Evolutionary conservation across 805 yeast genomes (phyloP).

Genomic region (Metschnikowia aberdeeniae): DNA sequence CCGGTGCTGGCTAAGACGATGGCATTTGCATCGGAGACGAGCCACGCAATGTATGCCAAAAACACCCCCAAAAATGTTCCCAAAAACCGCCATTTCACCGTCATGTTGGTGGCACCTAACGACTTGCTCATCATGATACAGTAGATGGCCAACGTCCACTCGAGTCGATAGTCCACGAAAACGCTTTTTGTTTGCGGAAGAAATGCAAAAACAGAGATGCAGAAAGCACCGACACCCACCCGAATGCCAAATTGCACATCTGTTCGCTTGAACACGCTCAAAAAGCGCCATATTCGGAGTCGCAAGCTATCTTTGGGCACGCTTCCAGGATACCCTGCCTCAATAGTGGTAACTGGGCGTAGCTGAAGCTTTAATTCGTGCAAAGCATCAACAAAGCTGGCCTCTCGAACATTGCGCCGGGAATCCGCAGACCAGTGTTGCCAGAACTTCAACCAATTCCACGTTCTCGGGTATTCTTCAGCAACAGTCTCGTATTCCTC

Average conservation of each 20-base stretch:
- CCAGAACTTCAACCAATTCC: constrained; percentile 58
- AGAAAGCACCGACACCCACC: constrained; percentile 73
- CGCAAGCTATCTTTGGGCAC: constrained; percentile 6
- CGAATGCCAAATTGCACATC: constrained; percentile 77
- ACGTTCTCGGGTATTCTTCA: constrained; percentile 27
- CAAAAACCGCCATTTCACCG: constrained; percentile 65
- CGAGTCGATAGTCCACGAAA: constrained; percentile 69
- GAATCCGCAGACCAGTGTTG: not conserved
- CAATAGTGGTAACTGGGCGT: constrained; percentile 2
- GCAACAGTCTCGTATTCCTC: constrained; percentile 35
- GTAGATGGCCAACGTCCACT: constrained; percentile 81
- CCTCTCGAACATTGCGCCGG: constrained; percentile 3
- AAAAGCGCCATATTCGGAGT: constrained; percentile 41
- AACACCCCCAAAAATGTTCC: constrained; percentile 75
- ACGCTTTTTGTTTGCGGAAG: constrained; percentile 47
- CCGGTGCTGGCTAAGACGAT: constrained; percentile 49
- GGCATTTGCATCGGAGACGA: constrained; percentile 51
- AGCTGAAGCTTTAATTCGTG: constrained; percentile 16
- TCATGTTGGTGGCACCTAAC: constrained; percentile 78
- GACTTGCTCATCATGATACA: constrained; percentile 83
- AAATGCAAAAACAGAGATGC: constrained; percentile 65
- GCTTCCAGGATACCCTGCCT: not conserved
- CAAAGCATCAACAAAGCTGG: constrained; percentile 18
- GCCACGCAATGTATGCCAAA: constrained; percentile 60
- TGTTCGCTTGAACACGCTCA: constrained; percentile 52